phyloP scores from a whole-genome alignment of 2,329 filamentous ascomycete genomes.

The Fonsecaea pugnacius region DNA sequence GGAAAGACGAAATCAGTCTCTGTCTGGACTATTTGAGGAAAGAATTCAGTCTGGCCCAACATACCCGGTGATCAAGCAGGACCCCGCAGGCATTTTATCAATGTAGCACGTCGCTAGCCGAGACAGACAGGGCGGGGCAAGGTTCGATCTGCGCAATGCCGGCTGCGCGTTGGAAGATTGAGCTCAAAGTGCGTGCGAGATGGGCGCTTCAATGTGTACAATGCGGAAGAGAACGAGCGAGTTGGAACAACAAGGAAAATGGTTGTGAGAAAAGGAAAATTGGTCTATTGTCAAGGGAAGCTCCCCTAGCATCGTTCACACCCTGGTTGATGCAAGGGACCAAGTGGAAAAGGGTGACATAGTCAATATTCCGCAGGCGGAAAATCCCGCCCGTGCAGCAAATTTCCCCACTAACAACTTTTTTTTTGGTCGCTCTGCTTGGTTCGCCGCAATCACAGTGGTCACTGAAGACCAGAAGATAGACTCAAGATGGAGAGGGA shows the following conservation, averaged over 20 bases:
- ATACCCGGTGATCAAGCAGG: constrained; percentile 91
- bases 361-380: constrained; percentile 1
- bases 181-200: background rate
- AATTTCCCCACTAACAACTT: constrained; percentile 11
- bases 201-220: background rate
- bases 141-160: background rate
- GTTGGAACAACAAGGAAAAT: background rate
- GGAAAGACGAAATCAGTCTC: constrained; percentile 21
- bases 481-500: constrained; percentile 31
- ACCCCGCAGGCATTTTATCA: constrained; percentile 73
- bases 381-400: constrained; percentile 5
- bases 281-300: constrained; percentile 6
- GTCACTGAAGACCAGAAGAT: background rate
- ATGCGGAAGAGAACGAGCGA: background rate
- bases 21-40: background rate
- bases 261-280: background rate
- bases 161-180: background rate
- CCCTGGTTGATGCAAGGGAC: constrained; percentile 10
- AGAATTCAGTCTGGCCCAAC: constrained; percentile 41
- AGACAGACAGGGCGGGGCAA: constrained; percentile 21
- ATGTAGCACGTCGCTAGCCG: constrained; percentile 23
- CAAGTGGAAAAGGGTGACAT: background rate
- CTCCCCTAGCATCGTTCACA: background rate
- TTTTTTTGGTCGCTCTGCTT: constrained; percentile 1
- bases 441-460: background rate